A percentile compares a stretch with the other conserved stretches of the same genome.
These are phyloP conservation scores for Ophiosphaerella narmari DNA, from an alignment of 2,329 filamentous ascomycete genomes.

Conservation along the genomic window DNA sequence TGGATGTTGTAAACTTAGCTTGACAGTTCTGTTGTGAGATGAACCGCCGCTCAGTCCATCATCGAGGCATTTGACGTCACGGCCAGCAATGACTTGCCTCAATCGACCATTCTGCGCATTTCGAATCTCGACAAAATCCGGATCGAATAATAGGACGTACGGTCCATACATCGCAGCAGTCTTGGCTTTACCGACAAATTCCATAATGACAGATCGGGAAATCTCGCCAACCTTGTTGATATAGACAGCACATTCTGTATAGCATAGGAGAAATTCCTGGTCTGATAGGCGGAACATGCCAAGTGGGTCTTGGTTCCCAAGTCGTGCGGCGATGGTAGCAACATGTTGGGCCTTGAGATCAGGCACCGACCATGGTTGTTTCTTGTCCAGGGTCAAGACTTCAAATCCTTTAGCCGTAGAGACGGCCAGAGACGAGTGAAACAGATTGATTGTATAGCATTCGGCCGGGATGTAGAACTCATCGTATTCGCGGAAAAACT, in stretches of 20 bases:
- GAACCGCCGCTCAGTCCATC: conserved; percentile 56
- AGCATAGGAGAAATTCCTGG: conserved; percentile 81
- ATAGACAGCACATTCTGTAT: conserved; percentile 95
- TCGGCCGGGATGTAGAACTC: conserved; percentile 98
- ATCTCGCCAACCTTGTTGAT: conserved; percentile 98
- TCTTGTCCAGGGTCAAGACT: conserved; percentile 95
- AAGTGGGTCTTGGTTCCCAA: conserved; percentile 81
- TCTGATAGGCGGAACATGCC: conserved; percentile 95
- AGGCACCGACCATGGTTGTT: conserved; percentile 91
- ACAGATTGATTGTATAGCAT: conserved; percentile 93
- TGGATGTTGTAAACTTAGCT: conserved; percentile 94
- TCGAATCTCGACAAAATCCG: conserved; percentile 94
- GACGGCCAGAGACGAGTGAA: conserved; percentile 91
- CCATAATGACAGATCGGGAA: conserved; percentile 92
- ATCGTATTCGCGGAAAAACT: conserved; percentile 97
- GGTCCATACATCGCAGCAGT: conserved; percentile 87
- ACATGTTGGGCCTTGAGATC: conserved; percentile 80
- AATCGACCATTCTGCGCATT: conserved; percentile 95
- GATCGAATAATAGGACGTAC: conserved; percentile 91
- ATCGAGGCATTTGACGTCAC: conserved; percentile 88
- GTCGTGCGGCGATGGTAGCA: conserved; percentile 80
- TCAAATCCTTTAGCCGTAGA: conserved; percentile 92
- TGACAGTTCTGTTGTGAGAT: conserved; percentile 71
- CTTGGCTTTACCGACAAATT: conserved; percentile 93
- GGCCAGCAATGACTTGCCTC: conserved; percentile 89